Percentiles rank a stretch among this genome's conserved stretches.
Conservation (phyloP, 768 basidiomycete genomes). For the Roridomyces roridus region DNA sequence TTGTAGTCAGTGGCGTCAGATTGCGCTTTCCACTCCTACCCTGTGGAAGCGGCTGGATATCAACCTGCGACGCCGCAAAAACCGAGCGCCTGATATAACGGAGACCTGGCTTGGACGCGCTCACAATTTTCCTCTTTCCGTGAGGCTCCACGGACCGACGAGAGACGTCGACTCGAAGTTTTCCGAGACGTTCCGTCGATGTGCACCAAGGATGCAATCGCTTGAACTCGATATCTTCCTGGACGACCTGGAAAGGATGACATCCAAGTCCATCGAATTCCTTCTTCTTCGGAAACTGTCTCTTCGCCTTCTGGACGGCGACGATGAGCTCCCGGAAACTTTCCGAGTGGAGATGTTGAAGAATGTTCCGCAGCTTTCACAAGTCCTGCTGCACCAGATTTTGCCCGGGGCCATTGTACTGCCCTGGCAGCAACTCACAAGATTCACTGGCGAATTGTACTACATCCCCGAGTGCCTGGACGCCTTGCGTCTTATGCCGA, state of each 20-base stretch:
- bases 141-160: background rate
- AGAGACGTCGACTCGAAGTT: background rate
- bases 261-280: background rate
- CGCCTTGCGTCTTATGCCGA: constrained; percentile 2
- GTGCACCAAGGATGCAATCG: background rate
- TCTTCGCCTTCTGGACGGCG: background rate
- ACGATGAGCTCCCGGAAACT: too few relatives aligned
- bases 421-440: constrained; percentile 12
- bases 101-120: constrained; percentile 1
- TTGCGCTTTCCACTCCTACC: constrained; percentile 5
- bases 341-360: background rate
- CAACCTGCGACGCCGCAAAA: too few relatives aligned
- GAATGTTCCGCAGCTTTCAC: background rate
- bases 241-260: background rate
- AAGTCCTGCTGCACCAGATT: background rate
- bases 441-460: constrained; percentile 7
- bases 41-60: constrained; percentile 9
- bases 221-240: background rate
- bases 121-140: background rate
- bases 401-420: background rate
- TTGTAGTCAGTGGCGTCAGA: constrained; percentile 6
- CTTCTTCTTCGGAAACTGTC: background rate
- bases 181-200: background rate
- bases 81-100: background rate
- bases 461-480: background rate